These are phyloP conservation scores for Mrakia blollopis DNA, from an alignment of 768 basidiomycete species.

Conservation along the genomic window DNA sequence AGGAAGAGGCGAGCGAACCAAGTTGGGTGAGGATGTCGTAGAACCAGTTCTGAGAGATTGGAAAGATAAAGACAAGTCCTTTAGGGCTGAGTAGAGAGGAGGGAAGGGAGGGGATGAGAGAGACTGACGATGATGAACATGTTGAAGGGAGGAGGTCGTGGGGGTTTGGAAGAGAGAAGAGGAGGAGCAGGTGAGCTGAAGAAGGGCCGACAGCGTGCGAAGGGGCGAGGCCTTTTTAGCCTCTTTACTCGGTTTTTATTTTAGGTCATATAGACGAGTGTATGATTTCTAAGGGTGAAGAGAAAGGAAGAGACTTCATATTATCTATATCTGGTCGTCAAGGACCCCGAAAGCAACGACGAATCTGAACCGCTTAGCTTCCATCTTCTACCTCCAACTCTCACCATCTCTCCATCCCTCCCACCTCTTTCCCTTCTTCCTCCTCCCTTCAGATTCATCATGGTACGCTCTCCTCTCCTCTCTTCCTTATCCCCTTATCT, in stretches of 20 bases:
- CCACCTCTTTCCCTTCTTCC: neutral
- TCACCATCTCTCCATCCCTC: neutral
- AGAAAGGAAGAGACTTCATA: no score
- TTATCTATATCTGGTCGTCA: no score
- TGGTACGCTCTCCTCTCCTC: neutral
- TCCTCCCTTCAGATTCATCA: neutral
- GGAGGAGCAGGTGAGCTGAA: neutral
- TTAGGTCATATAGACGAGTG: no score
- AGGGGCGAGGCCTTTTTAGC: neutral
- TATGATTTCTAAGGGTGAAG: no score
- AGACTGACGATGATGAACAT: conserved; percentile 32
- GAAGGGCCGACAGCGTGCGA: neutral
- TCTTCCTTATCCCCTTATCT: neutral
- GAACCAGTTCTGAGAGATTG: conserved; percentile 67
- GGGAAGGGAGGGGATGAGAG: neutral
- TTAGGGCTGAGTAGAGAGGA: no score
- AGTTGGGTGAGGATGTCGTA: conserved; percentile 92
- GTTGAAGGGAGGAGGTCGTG: neutral
- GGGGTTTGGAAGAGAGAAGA: neutral
- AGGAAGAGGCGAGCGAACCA: conserved; percentile 53
- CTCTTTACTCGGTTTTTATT: no score
- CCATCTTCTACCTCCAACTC: neutral
- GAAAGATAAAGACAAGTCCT: neutral
- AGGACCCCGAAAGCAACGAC: no score
- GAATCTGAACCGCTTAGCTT: neutral